Conservation (phyloP, 2,329 filamentous ascomycete genomes). For the Orbilia javanica region DNA sequence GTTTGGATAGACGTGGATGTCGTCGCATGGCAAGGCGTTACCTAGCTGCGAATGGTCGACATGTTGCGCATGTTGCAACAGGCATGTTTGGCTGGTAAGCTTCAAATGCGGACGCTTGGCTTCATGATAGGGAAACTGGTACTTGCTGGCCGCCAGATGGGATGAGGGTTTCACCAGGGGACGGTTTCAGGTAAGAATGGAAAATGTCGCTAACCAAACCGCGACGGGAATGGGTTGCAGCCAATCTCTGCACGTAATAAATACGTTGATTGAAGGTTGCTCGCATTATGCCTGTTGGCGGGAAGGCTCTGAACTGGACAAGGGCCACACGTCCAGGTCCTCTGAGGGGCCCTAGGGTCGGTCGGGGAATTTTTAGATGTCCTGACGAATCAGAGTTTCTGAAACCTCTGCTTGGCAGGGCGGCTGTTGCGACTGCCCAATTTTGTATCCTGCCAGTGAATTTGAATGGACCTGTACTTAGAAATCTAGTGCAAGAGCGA, state of each 20-base stretch:
- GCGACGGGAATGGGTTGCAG: constrained; percentile 43
- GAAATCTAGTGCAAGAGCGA: no score
- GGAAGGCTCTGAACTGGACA: constrained; percentile 43
- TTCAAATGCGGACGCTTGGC: constrained; percentile 48
- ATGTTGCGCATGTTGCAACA: constrained; percentile 55
- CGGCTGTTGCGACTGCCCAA: constrained; percentile 55
- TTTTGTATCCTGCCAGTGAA: constrained; percentile 15
- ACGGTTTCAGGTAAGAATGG: constrained; percentile 57
- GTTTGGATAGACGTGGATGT: constrained; percentile 55
- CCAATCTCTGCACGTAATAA: constrained; percentile 58
- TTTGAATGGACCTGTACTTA: neutral
- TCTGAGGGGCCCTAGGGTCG: constrained; percentile 20
- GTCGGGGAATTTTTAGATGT: constrained; percentile 47
- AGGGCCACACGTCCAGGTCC: constrained; percentile 47
- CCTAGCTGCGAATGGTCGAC: constrained; percentile 50
- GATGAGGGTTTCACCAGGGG: constrained; percentile 55
- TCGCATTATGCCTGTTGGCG: constrained; percentile 57
- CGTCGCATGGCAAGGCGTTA: constrained; percentile 49
- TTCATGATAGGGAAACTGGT: constrained; percentile 38
- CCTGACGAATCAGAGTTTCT: constrained; percentile 46
- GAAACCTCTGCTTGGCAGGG: constrained; percentile 40
- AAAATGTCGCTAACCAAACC: constrained; percentile 47
- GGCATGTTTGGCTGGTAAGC: constrained; percentile 42
- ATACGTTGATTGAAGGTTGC: constrained; percentile 58
- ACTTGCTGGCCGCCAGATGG: constrained; percentile 32